phyloP scores from a whole-genome alignment of 2,329 filamentous ascomycete genomes.

The Ceratocystis smalleyi region DNA sequence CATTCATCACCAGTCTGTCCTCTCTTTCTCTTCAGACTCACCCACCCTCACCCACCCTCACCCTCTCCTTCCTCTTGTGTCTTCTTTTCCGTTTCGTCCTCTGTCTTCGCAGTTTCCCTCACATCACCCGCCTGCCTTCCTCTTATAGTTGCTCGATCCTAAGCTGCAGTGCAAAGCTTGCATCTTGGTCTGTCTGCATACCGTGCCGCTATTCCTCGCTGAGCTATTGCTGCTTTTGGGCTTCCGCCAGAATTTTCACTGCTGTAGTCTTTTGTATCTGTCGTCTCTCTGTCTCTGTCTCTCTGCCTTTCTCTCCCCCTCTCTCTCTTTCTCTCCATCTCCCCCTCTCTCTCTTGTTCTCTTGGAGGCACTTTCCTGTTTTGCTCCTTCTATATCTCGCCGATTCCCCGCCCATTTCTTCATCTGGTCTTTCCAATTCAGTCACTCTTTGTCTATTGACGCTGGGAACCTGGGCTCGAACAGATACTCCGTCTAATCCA shows the following conservation, averaged over 20 bases:
- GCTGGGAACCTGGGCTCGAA: background rate
- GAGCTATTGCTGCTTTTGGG: background rate
- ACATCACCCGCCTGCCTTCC: background rate
- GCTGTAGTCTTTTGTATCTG: background rate
- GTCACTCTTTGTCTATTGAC: background rate
- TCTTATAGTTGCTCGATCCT: background rate
- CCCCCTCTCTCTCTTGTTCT: background rate
- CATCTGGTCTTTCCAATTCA: background rate
- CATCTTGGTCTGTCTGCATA: background rate
- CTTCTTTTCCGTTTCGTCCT: background rate
- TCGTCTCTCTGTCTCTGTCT: background rate
- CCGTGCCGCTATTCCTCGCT: background rate
- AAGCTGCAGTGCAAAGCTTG: background rate
- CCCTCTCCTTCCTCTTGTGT: background rate
- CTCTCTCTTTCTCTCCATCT: background rate
- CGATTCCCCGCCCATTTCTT: background rate
- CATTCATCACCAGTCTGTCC: background rate
- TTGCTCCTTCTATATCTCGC: background rate
- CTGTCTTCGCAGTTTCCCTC: background rate
- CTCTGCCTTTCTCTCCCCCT: background rate
- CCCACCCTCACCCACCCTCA: too few species aligned
- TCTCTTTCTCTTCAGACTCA: background rate
- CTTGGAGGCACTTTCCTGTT: slow-evolving; percentile 1
- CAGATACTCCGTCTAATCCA: background rate
- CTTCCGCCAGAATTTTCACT: background rate